Percentiles rank a stretch among this genome's conserved stretches.
phyloP scores from a whole-genome alignment of 805 yeast genomes.

The Pichia cephalocereana region DNA sequence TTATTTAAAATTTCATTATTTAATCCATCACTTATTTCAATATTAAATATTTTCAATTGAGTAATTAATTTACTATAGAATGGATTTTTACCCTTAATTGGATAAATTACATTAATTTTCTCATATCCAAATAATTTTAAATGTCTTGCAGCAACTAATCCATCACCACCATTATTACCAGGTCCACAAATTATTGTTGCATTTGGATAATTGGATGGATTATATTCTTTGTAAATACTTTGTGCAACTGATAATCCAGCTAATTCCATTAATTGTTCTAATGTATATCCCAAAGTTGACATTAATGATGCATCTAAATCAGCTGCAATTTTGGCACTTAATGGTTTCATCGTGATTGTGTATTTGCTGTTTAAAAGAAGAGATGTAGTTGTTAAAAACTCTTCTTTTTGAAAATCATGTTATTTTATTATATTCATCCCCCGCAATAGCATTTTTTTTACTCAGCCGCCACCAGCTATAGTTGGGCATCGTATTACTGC shows the following conservation, averaged over 20 bases:
- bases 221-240: constrained; percentile 61
- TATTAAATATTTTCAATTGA: constrained; percentile 59
- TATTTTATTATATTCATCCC: too few relatives aligned
- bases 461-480: too few relatives aligned
- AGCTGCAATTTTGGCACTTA: constrained; percentile 55
- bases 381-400: too few relatives aligned
- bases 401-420: too few relatives aligned
- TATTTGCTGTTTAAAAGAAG: too few relatives aligned
- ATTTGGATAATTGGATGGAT: constrained; percentile 34
- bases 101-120: constrained; percentile 69
- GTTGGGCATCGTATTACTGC: too few relatives aligned
- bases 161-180: constrained; percentile 97
- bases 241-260: constrained; percentile 95
- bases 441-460: too few relatives aligned
- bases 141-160: constrained; percentile 91
- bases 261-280: constrained; percentile 89
- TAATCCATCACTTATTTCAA: constrained; percentile 38
- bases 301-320: constrained; percentile 77
- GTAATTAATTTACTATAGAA: constrained; percentile 51
- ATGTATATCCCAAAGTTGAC: constrained; percentile 67
- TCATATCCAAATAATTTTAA: constrained; percentile 65
- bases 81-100: constrained; percentile 51
- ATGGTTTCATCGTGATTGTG: constrained; percentile 25
- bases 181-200: constrained; percentile 76
- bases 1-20: constrained; percentile 19